These are phyloP conservation scores for Pythium volutum DNA, from an alignment of 352 stramenopile species.

Conservation along the genomic window DNA sequence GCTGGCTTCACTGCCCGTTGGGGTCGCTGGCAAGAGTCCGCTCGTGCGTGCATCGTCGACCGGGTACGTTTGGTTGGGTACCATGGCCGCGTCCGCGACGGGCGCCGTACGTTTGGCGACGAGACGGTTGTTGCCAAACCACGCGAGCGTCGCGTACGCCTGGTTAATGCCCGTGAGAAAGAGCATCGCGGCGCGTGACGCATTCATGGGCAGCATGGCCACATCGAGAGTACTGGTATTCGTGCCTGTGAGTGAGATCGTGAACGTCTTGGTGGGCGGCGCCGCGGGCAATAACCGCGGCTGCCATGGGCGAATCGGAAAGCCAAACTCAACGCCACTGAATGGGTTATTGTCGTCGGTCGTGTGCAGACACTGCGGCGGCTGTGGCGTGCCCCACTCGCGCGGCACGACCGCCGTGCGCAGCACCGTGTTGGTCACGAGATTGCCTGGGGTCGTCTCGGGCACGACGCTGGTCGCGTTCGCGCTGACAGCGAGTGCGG, in stretches of 20 bases:
- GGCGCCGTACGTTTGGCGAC: no score
- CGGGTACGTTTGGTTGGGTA: no score
- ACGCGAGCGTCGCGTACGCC: constrained; percentile 5
- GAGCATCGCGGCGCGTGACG: constrained; percentile 11
- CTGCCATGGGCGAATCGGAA: constrained; percentile 16
- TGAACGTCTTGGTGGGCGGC: neutral
- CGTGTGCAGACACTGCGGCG: neutral
- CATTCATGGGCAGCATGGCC: constrained; percentile 8
- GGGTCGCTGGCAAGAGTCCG: no score
- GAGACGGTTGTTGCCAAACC: constrained; percentile 9
- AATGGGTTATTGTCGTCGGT: no score
- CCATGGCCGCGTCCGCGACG: no score
- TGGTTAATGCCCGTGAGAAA: constrained; percentile 12
- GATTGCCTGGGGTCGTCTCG: constrained; percentile 7
- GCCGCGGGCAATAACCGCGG: constrained; percentile 10
- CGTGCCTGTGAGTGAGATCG: constrained; percentile 3
- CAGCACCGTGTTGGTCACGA: constrained; percentile 20
- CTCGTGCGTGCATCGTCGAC: no score
- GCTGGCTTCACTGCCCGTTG: no score
- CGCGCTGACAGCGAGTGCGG: constrained; percentile 11
- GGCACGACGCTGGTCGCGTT: constrained; percentile 14
- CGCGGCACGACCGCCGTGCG: constrained; percentile 5
- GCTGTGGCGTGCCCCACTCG: neutral
- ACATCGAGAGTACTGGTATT: neutral
- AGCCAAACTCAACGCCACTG: no score